A percentile compares a stretch with the other conserved stretches of the same genome.
Evolutionary conservation across 1,284 basidiomycete genomes (phyloP).

Genomic region (Golubevia sp.): DNA sequence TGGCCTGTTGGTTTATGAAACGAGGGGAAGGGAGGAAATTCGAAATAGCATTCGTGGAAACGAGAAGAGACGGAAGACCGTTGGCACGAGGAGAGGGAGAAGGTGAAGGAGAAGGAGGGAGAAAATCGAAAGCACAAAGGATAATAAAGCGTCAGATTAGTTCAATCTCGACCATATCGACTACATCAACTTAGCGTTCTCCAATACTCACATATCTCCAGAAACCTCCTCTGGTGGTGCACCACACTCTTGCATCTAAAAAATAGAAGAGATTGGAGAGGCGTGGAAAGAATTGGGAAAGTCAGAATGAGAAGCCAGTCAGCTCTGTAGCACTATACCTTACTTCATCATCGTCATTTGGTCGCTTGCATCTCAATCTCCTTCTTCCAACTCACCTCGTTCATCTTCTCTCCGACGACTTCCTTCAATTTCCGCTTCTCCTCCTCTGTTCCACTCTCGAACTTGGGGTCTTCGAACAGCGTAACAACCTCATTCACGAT

Average conservation of each 20-base stretch:
- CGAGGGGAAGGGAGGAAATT: constrained; percentile 26
- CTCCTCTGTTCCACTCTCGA: constrained; percentile 25
- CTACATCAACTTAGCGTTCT: no score
- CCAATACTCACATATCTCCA: background rate
- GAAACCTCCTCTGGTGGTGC: constrained; percentile 40
- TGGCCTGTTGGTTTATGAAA: constrained; percentile 50
- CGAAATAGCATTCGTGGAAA: background rate
- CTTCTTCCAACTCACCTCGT: constrained; percentile 14
- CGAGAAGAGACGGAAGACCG: no score
- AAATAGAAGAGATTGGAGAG: background rate
- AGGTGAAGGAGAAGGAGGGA: background rate
- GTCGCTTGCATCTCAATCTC: background rate
- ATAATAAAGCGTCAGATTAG: no score
- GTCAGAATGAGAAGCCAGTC: no score
- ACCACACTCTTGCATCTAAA: constrained; percentile 53
- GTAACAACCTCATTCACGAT: constrained; percentile 39
- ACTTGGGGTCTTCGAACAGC: constrained; percentile 45
- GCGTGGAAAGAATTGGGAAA: no score
- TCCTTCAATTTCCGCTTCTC: constrained; percentile 27
- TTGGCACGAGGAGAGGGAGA: no score
- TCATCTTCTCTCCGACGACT: constrained; percentile 43
- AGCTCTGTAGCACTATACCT: no score
- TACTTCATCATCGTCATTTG: no score
- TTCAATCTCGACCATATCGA: no score
- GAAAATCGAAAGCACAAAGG: no score